A percentile compares a stretch with the other conserved stretches of the same genome.
phyloP scores from a whole-genome alignment of 2,329 filamentous ascomycete species.

The Ophiocordyceps camponoti-saundersi region DNA sequence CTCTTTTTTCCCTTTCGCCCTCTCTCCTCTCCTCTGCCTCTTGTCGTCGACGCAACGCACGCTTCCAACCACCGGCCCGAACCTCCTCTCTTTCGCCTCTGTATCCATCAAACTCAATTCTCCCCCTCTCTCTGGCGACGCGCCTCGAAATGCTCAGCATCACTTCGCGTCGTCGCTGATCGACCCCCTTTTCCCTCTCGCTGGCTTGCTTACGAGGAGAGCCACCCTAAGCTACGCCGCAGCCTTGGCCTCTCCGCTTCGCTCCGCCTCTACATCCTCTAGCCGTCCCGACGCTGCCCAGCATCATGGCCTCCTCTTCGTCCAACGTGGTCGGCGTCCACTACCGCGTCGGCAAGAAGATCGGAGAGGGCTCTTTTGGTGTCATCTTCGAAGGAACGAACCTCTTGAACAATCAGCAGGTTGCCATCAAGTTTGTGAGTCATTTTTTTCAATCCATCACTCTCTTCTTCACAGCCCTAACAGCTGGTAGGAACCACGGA shows the following conservation, averaged over 20 bases:
- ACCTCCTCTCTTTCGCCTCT: neutral
- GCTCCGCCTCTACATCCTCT: neutral
- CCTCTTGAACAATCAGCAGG: conserved; percentile 95
- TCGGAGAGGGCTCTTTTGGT: conserved; percentile 95
- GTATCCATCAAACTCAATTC: neutral
- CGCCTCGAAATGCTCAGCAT: conserved; percentile 7
- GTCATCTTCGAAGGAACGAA: conserved; percentile 99
- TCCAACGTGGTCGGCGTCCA: conserved; percentile 98
- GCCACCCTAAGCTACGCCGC: conserved; percentile 1
- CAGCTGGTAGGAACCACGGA: conserved; percentile 68
- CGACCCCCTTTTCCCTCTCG: conserved; percentile 1
- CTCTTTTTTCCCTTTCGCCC: neutral
- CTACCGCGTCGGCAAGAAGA: conserved; percentile 98
- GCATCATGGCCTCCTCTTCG: conserved; percentile 65
- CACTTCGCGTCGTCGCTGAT: conserved; percentile 6
- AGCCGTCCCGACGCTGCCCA: neutral
- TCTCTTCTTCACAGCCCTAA: neutral
- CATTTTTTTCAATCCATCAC: neutral
- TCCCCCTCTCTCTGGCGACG: neutral
- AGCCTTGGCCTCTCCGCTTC: neutral
- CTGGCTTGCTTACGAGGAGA: conserved; percentile 3
- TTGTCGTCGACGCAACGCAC: neutral
- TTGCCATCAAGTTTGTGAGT: conserved; percentile 97
- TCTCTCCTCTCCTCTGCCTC: neutral
- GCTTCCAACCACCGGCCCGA: neutral